Conservation (phyloP, 2,329 filamentous ascomycete species). For the Cordyceps cicadae region DNA sequence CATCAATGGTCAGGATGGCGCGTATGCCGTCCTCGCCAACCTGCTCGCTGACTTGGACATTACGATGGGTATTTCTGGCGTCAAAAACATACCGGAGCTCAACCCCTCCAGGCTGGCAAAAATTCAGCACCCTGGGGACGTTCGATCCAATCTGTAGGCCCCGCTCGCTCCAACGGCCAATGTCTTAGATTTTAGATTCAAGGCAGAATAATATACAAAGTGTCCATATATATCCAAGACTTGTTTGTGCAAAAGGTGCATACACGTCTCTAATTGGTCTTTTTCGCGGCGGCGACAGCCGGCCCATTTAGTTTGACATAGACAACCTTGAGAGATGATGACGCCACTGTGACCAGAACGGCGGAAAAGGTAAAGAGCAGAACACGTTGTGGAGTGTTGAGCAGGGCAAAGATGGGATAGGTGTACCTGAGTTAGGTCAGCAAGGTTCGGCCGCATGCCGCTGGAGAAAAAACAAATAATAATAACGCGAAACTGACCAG, state of each 20-base stretch:
- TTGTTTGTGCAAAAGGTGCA: neutral
- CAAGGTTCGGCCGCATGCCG: neutral
- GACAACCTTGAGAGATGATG: slow-evolving; percentile 58
- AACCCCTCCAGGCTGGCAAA: slow-evolving; percentile 26
- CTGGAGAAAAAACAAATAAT: too few relatives aligned
- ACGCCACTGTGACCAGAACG: slow-evolving; percentile 62
- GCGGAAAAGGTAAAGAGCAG: slow-evolving; percentile 64
- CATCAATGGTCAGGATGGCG: slow-evolving; percentile 35
- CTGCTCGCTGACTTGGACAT: slow-evolving; percentile 37
- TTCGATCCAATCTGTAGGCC: slow-evolving; percentile 23
- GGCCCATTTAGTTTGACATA: slow-evolving; percentile 60
- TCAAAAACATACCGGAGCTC: slow-evolving; percentile 33
- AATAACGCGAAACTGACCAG: slow-evolving; percentile 35
- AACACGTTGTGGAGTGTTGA: slow-evolving; percentile 57
- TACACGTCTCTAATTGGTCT: slow-evolving; percentile 11
- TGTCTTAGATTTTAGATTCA: too few relatives aligned
- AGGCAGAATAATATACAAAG: neutral
- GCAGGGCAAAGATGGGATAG: slow-evolving; percentile 71
- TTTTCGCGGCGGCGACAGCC: slow-evolving; percentile 28
- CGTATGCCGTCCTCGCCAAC: slow-evolving; percentile 43
- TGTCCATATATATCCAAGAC: neutral
- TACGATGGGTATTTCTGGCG: slow-evolving; percentile 46
- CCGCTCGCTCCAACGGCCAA: too few relatives aligned
- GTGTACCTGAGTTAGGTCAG: slow-evolving; percentile 53
- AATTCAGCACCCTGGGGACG: slow-evolving; percentile 25